Base-by-base conservation (phyloP, 768 basidiomycete genomes). In the Botryobasidium botryosum region DNA sequence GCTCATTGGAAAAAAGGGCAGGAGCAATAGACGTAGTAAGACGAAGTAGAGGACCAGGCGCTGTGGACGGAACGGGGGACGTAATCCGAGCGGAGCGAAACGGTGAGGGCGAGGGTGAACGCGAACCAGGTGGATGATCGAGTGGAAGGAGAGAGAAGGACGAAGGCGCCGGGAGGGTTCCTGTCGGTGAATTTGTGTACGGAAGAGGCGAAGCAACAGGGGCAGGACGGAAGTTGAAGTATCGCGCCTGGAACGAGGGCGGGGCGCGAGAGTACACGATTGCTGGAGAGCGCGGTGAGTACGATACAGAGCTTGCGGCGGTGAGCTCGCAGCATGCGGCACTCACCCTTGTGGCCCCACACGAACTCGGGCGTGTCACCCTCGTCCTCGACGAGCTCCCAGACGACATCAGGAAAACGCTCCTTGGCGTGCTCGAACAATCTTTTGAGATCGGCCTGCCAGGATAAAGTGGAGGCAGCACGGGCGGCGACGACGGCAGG, bases 361-460 rank as follows among this genome's bases (percentile, higher is more conserved):
- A 94, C 76, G 40, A 69, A 66, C 13, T 72, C 75, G 24, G 5
- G 29, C 46, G 70, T 69, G 40, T 62, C 55, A 44, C 61, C 65
- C 48, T 68, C 68, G 41, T 70, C 70, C 26, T 72, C 74, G 0
- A 57, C 58, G 17, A 79, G 67, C 58, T 78, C 75, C 91, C 92
- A 97, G n/a, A 86, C 76, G 41, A 97, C 88, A 63, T 97, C 92
- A n/a, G 84, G 81, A 56, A 90, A 97, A 46, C 86, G 70, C 50
- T 91, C 84, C 61, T 82, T 82, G n/a, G 88, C 80, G 43, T 77
- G 68, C 51, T 70, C 69, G 60, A 87, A 91, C 32, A 96, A 71
- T 5, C 67, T 55, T 46, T 75, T 70, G 3, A 96, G 70, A 63
- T 96, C 79, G n/a, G 60, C 58, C 54, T 85, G 79, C 91, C 91